These are phyloP conservation scores for Digitaria exilis DNA, from an alignment of 202 grass and related monocot species.

Conservation along the genomic window DNA sequence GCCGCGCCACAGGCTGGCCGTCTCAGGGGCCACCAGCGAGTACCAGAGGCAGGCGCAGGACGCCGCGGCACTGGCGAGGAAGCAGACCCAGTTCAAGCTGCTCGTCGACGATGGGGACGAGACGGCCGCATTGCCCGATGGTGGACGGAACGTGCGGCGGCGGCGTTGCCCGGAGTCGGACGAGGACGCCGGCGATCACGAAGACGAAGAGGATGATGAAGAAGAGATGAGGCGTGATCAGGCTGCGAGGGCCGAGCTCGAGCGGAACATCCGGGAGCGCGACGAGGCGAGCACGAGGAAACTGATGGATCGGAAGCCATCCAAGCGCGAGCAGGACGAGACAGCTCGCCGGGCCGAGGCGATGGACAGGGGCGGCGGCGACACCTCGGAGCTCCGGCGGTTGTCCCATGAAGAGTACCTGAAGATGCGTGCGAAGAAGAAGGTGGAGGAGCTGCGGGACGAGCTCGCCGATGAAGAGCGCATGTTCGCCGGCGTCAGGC, in stretches of 20 bases:
- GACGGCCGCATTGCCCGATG: background rate
- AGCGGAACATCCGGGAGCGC: constrained; percentile 36
- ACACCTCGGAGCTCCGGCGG: constrained; percentile 34
- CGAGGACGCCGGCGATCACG: too few relatives aligned
- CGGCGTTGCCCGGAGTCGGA: constrained; percentile 9
- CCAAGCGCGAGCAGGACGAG: constrained; percentile 15
- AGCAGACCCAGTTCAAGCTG: constrained; percentile 40
- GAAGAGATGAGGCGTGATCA: constrained; percentile 41
- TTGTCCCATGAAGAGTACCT: constrained; percentile 26
- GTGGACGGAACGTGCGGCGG: background rate
- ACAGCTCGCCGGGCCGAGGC: constrained; percentile 31
- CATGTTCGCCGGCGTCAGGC: constrained; percentile 29
- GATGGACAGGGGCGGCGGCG: background rate
- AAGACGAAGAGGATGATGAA: too few relatives aligned
- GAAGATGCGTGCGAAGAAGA: constrained; percentile 13
- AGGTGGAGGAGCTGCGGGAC: background rate
- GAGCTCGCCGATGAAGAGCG: constrained; percentile 25
- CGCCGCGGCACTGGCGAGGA: constrained; percentile 32
- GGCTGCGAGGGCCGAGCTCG: constrained; percentile 26
- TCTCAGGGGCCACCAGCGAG: too few relatives aligned
- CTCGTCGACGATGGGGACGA: background rate
- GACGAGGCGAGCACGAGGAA: constrained; percentile 42
- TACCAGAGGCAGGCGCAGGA: constrained; percentile 36
- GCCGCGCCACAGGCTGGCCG: too few relatives aligned
- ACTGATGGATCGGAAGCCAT: constrained; percentile 21